These are phyloP conservation scores for Fusarium sp. DNA, from an alignment of 2,329 filamentous ascomycete species.

Conservation along the genomic window DNA sequence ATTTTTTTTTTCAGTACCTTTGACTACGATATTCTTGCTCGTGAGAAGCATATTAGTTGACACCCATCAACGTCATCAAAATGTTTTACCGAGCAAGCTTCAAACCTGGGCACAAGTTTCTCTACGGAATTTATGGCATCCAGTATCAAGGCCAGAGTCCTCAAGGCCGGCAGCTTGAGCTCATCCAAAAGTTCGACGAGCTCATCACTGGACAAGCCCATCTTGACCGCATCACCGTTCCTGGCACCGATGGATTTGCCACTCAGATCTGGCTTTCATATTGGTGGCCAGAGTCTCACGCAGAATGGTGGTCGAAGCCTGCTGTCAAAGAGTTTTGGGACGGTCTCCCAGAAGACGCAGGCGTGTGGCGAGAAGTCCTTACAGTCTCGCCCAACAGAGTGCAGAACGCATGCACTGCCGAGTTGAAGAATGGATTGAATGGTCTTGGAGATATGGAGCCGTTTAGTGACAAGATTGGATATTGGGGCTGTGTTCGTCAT, in stretches of 20 bases:
- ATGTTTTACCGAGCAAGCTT: not conserved
- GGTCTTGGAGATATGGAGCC: not conserved
- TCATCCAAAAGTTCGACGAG: not conserved
- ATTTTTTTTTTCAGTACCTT: not conserved
- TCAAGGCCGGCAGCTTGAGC: not conserved
- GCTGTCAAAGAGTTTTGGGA: not conserved
- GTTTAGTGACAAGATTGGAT: not conserved
- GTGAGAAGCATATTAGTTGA: not conserved
- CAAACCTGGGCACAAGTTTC: not conserved
- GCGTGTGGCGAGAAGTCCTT: conserved; percentile 7
- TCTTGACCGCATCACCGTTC: not conserved
- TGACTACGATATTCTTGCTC: not conserved
- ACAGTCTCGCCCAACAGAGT: not conserved
- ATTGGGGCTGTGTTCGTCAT: conserved; percentile 10
- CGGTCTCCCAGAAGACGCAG: not conserved
- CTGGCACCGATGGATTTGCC: not conserved
- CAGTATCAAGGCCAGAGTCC: not conserved
- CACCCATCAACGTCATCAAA: not conserved
- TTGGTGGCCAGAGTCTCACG: not conserved
- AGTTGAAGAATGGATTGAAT: not conserved
- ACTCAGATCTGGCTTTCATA: conserved; percentile 8
- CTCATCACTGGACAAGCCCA: not conserved
- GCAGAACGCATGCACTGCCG: not conserved
- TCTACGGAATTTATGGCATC: not conserved
- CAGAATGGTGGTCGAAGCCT: conserved; percentile 1